Evolutionary conservation across 192 early-diverging fungal genomes (phyloP).

Genomic region (Coemansia sp.): DNA sequence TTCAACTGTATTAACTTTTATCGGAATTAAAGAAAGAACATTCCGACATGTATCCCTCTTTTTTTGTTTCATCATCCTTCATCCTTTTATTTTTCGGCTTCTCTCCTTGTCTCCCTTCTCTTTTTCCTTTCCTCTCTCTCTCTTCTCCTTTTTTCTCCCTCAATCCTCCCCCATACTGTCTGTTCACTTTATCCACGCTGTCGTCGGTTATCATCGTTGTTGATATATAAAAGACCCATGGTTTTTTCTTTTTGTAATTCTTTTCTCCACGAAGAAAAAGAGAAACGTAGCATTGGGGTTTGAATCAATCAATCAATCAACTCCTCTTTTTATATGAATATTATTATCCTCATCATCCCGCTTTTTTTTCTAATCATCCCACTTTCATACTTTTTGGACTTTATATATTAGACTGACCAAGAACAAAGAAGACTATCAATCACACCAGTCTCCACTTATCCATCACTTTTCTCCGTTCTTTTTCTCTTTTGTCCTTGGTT

Average conservation of each 20-base stretch:
- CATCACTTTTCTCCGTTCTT: too few species aligned
- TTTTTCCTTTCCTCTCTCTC: not conserved
- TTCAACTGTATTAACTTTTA: not conserved
- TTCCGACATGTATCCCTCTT: not conserved
- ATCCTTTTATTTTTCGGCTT: not conserved
- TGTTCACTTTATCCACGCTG: not conserved
- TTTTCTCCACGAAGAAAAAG: not conserved
- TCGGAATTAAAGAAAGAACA: not conserved
- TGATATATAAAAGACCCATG: not conserved
- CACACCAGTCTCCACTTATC: too few species aligned
- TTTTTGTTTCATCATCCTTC: not conserved
- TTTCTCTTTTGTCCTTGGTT: too few species aligned
- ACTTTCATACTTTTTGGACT: not conserved
- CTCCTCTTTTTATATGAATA: too few species aligned
- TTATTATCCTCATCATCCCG: not conserved
- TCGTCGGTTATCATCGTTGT: not conserved
- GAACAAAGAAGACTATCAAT: too few species aligned
- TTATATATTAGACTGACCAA: too few species aligned
- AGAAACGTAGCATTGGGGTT: not conserved
- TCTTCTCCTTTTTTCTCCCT: too few species aligned
- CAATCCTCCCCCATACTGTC: not conserved
- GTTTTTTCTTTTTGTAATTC: not conserved
- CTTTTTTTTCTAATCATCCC: too few species aligned
- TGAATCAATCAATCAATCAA: not conserved
- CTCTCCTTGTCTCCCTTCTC: not conserved